A percentile compares a stretch with the other conserved stretches of the same genome.
Evolutionary conservation across 2,329 filamentous ascomycete genomes (phyloP).

Genomic region (Arthrobotrys megalospora): DNA sequence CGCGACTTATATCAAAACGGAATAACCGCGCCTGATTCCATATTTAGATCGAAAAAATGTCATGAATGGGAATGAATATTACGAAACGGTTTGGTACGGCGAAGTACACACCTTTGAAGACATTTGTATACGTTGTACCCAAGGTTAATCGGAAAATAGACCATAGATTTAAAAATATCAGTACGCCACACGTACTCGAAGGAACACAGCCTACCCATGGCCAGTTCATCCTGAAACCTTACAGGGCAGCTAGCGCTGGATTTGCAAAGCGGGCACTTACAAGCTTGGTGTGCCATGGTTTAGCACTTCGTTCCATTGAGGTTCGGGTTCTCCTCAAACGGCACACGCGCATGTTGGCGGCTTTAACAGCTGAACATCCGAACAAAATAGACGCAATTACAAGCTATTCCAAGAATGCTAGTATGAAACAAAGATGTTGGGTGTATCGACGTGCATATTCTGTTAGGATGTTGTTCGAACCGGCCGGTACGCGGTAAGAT

Average conservation of each 20-base stretch:
- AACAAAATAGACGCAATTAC: conserved; percentile 12
- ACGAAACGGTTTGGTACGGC: conserved; percentile 17
- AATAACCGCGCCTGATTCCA: conserved; percentile 17
- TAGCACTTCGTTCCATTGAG: background rate
- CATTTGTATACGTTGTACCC: background rate
- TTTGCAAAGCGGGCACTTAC: background rate
- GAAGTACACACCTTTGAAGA: background rate
- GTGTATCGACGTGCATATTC: conserved; percentile 16
- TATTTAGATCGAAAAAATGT: conserved; percentile 14
- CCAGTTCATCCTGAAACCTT: conserved; percentile 20
- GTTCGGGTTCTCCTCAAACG: background rate
- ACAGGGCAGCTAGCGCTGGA: conserved; percentile 8
- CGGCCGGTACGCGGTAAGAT: conserved; percentile 17
- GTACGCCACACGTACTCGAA: background rate
- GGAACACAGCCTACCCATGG: conserved; percentile 10
- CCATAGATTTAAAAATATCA: background rate
- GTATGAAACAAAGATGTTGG: conserved; percentile 26
- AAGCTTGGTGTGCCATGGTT: background rate
- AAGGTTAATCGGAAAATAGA: background rate
- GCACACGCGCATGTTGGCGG: conserved; percentile 24
- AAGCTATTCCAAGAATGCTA: conserved; percentile 17
- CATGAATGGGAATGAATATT: conserved; percentile 7
- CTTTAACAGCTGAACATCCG: conserved; percentile 4
- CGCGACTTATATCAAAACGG: background rate
- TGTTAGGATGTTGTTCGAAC: conserved; percentile 1